These are phyloP conservation scores for Amphicarpaea edgeworthii DNA, from an alignment of 306 rosid species.

Conservation along the genomic window DNA sequence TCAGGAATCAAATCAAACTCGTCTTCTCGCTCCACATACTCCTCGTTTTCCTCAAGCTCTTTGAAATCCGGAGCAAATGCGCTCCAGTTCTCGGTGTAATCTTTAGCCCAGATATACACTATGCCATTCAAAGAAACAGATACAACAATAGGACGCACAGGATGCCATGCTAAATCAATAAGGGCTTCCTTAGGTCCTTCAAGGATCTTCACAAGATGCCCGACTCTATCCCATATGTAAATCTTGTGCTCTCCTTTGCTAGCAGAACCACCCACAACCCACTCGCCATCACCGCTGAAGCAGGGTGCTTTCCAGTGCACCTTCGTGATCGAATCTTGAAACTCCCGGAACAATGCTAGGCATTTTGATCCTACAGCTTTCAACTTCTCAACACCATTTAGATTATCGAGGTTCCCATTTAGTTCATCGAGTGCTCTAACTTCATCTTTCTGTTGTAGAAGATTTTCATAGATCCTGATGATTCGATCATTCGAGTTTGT, in stretches of 20 bases:
- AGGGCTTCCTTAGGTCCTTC: slow-evolving; percentile 99
- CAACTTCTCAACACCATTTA: slow-evolving; percentile 73
- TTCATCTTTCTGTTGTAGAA: slow-evolving; percentile 77
- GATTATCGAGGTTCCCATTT: slow-evolving; percentile 54
- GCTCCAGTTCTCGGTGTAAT: slow-evolving; percentile 98
- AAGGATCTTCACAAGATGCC: slow-evolving; percentile 94
- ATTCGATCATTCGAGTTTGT: slow-evolving; percentile 94
- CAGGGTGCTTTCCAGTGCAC: slow-evolving; percentile 99
- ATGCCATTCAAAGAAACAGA: slow-evolving; percentile 91
- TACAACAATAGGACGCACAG: slow-evolving; percentile 88
- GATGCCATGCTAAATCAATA: slow-evolving; percentile 98
- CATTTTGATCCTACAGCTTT: slow-evolving; percentile 81
- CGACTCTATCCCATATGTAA: slow-evolving; percentile 97
- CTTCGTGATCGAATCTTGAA: slow-evolving; percentile 92
- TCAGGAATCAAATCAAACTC: slow-evolving; percentile 95
- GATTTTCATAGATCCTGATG: slow-evolving; percentile 90
- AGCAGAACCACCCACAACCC: slow-evolving; percentile 99
- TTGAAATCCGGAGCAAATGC: slow-evolving; percentile 99
- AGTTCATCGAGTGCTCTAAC: slow-evolving; percentile 63
- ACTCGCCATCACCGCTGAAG: slow-evolving; percentile 98
- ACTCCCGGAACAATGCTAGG: slow-evolving; percentile 81
- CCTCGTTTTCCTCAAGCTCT: slow-evolving; percentile 98
- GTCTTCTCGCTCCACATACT: slow-evolving; percentile 91
- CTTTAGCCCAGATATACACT: slow-evolving; percentile 97
- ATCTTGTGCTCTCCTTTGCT: slow-evolving; percentile 99